Conservation (phyloP, 306 rosid genomes). For the Urtica urens region DNA sequence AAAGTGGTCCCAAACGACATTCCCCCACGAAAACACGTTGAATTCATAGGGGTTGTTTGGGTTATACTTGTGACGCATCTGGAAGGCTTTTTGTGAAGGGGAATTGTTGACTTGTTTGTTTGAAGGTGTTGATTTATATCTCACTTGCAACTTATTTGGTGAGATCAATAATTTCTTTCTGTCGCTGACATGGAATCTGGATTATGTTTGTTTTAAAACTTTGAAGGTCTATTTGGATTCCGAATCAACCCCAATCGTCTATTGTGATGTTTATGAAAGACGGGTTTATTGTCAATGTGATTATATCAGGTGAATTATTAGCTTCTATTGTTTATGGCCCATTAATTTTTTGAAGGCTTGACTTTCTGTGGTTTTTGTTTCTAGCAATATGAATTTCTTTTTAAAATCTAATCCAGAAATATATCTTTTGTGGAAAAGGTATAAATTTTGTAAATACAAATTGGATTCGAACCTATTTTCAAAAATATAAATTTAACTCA, state of each 20-base stretch:
- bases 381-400: no score
- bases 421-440: no score
- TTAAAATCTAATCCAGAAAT: no score
- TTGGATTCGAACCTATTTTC: no score
- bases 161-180: neutral
- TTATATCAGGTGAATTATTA: slow-evolving; percentile 86
- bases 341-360: no score
- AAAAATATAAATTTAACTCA: no score
- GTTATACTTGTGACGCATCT: slow-evolving; percentile 96
- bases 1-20: no score
- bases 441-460: no score
- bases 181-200: neutral
- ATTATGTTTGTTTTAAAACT: slow-evolving; percentile 10
- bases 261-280: slow-evolving; percentile 94
- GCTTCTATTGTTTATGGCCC: no score
- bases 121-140: slow-evolving; percentile 49
- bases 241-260: slow-evolving; percentile 98
- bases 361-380: no score
- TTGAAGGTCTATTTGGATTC: slow-evolving; percentile 96
- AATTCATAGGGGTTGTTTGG: slow-evolving; percentile 89
- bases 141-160: no score
- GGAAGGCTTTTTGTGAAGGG: slow-evolving; percentile 98
- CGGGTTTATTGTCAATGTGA: slow-evolving; percentile 99
- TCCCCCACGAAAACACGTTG: no score
- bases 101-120: slow-evolving; percentile 92